Base-by-base conservation (phyloP, 306 rosid species). In the Glycyrrhiza uralensis region DNA sequence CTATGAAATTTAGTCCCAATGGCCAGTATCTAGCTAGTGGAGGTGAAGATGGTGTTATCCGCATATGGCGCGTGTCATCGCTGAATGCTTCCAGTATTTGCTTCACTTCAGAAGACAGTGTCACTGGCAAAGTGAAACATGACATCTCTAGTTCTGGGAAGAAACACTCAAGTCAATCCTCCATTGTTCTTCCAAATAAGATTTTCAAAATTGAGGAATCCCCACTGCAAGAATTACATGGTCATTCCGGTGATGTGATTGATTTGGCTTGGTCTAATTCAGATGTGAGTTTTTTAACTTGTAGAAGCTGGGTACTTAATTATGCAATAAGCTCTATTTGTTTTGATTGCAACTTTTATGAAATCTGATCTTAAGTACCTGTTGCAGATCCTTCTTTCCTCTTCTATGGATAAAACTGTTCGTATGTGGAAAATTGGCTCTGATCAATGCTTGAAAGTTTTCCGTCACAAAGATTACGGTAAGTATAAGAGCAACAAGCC, bases 231-330 rank as follows among this genome's bases (percentile, higher is more conserved):
- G 95, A 87, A 66, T 82, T 87, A 56, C 70, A 73, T 71, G 98
- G 97, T 35, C 97, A 94, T 74, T 80, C 89, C 1, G 44, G 87
- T 66, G 97, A 82, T 80, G 87, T 94, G 35, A 84, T 91, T 85
- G 97, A 94, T 80, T 80, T 94, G 72, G 94, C 99, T 70, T 94
- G 97, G 99, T 91, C 96, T 41, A 79, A 58, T 85, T 91, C 97
- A 26, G 87, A 87, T 47, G 99, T 91, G 82, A 94, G 99, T 82
- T 33, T 28, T 82, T 33, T 28, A 42, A 52, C 63, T 45, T 47
- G 39, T 42, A 32, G 52, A 68, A 67, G 3, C 61, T 52, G 35
- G 8, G 29, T 50, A 42, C 0, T 62, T 29, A 9, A 12, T 54
- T 59, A 42, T 65, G 41, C 26, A 6, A 33, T 42, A 7, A 28